Conservation (phyloP, 148 eudicot genomes). For the Silene conica region DNA sequence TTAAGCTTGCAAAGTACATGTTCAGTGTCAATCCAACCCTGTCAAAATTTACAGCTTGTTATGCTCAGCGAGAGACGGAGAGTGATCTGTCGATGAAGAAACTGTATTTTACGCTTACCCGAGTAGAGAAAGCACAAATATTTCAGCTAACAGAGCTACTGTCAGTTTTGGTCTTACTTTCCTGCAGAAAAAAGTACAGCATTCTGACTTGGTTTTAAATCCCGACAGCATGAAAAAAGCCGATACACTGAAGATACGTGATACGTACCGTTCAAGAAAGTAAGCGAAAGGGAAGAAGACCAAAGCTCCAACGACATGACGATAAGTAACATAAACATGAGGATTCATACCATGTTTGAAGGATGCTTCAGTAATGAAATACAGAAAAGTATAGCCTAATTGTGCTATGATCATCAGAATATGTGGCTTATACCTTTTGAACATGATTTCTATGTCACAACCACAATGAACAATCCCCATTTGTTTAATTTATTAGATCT, state of each 20-base stretch:
- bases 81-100: neutral
- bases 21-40: slow-evolving; percentile 75
- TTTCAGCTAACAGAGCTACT: slow-evolving; percentile 48
- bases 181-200: too few relatives aligned
- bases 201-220: too few relatives aligned
- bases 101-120: slow-evolving; percentile 43
- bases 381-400: slow-evolving; percentile 59
- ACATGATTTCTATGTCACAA: slow-evolving; percentile 16
- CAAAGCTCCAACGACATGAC: slow-evolving; percentile 58
- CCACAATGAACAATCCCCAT: slow-evolving; percentile 13
- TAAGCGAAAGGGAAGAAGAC: slow-evolving; percentile 67
- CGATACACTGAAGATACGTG: neutral
- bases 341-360: slow-evolving; percentile 86
- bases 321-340: slow-evolving; percentile 69
- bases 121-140: slow-evolving; percentile 62
- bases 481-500: neutral
- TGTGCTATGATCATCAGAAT: slow-evolving; percentile 62
- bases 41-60: slow-evolving; percentile 1
- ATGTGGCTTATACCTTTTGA: slow-evolving; percentile 61
- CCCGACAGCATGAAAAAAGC: too few relatives aligned
- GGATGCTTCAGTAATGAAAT: slow-evolving; percentile 76
- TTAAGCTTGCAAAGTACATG: slow-evolving; percentile 74
- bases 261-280: slow-evolving; percentile 61
- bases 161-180: slow-evolving; percentile 68
- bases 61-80: neutral